phyloP scores from a whole-genome alignment of 495 filamentous ascomycete genomes.

The Clohesyomyces aquaticus region DNA sequence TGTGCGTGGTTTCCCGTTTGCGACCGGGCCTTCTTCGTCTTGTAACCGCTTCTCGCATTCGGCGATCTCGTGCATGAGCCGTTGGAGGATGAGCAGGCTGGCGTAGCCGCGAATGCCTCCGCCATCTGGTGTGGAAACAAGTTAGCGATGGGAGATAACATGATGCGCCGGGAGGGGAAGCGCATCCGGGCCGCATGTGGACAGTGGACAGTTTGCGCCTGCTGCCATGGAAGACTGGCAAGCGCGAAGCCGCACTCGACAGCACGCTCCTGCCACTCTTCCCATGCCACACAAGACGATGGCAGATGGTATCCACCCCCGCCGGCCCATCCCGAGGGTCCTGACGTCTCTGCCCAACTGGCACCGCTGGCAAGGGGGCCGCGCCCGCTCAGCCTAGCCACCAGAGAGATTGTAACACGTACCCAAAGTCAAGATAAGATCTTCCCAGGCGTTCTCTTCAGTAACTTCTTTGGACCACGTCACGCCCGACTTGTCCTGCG shows the following conservation, averaged over 20 bases:
- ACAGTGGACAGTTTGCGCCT: too few relatives aligned
- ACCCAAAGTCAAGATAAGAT: constrained; percentile 40
- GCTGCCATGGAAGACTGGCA: too few relatives aligned
- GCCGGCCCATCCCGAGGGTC: too few relatives aligned
- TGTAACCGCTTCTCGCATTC: constrained; percentile 46
- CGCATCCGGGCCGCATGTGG: too few relatives aligned
- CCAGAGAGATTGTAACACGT: constrained; percentile 7
- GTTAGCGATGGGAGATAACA: constrained; percentile 11
- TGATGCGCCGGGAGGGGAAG: too few relatives aligned
- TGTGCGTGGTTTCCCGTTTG: constrained; percentile 6
- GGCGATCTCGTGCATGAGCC: constrained; percentile 49
- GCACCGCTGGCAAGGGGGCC: constrained; percentile 21
- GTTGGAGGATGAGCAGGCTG: constrained; percentile 48
- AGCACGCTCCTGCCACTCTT: too few relatives aligned
- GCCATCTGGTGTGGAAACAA: constrained; percentile 44
- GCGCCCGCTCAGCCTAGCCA: too few relatives aligned
- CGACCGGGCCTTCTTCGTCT: constrained; percentile 37
- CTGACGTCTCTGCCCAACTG: constrained; percentile 11
- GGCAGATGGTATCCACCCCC: too few relatives aligned
- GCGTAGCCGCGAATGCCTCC: constrained; percentile 52
- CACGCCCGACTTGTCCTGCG: constrained; percentile 28
- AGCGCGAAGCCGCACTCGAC: too few relatives aligned
- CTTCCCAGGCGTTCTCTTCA: constrained; percentile 39
- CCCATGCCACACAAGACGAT: neutral
- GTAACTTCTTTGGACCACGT: constrained; percentile 29